These are phyloP conservation scores for Leccinum obscurum DNA, from an alignment of 768 basidiomycete genomes.

Conservation along the genomic window DNA sequence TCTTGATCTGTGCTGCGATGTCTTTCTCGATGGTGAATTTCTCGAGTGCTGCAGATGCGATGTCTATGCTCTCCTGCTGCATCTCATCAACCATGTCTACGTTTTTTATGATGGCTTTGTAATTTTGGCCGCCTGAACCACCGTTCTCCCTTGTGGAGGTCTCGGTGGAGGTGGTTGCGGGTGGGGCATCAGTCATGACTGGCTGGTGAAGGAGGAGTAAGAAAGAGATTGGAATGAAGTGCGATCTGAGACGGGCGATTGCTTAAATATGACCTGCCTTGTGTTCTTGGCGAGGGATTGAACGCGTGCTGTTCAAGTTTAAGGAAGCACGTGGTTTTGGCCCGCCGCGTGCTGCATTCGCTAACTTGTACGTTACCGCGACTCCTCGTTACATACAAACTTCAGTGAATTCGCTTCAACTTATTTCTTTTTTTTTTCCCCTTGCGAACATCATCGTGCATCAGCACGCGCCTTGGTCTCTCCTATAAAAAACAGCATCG, in stretches of 20 bases:
- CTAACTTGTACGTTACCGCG: background rate
- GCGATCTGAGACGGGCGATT: background rate
- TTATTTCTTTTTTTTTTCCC: background rate
- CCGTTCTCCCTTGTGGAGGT: slow-evolving; percentile 40
- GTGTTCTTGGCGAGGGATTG: slow-evolving; percentile 25
- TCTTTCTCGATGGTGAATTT: slow-evolving; percentile 97
- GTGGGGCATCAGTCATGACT: slow-evolving; percentile 59
- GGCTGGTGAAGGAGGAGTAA: background rate
- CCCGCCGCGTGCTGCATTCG: slow-evolving; percentile 2
- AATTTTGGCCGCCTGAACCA: slow-evolving; percentile 46
- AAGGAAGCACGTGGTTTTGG: slow-evolving; percentile 18
- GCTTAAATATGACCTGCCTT: slow-evolving; percentile 36
- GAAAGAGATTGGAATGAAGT: background rate
- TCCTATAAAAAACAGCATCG: background rate
- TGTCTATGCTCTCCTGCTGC: slow-evolving; percentile 93
- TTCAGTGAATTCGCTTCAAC: slow-evolving; percentile 4
- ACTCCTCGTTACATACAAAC: background rate
- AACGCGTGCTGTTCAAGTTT: slow-evolving; percentile 15
- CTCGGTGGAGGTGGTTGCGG: slow-evolving; percentile 57
- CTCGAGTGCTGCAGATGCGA: slow-evolving; percentile 81
- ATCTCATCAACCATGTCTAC: slow-evolving; percentile 97
- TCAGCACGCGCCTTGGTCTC: background rate
- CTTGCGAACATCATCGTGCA: slow-evolving; percentile 7
- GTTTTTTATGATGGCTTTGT: slow-evolving; percentile 87
- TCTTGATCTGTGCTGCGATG: slow-evolving; percentile 97